Conservation (phyloP, 495 filamentous ascomycete genomes). For the Neurospora sublineolata region DNA sequence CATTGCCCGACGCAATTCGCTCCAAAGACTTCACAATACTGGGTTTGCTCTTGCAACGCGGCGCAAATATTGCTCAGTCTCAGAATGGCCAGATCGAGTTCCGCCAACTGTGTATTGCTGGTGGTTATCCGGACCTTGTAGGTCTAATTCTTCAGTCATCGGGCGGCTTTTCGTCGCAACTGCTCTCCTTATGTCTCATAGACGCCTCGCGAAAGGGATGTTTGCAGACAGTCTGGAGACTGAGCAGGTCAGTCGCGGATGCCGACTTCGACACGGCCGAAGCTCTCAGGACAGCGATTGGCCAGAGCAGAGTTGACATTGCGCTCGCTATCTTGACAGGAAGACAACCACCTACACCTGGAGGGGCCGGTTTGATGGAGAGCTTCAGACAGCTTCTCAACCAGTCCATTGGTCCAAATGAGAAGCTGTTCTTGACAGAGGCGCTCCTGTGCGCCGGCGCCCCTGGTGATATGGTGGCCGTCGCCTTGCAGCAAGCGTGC, state of each 20-base stretch:
- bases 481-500: slow-evolving; percentile 28
- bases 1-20: slow-evolving; percentile 31
- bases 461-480: slow-evolving; percentile 25
- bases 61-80: slow-evolving; percentile 26
- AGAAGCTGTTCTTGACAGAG: slow-evolving; percentile 32
- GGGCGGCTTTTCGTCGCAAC: slow-evolving; percentile 22
- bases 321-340: slow-evolving; percentile 34
- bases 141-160: slow-evolving; percentile 33
- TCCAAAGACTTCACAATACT: slow-evolving; percentile 24
- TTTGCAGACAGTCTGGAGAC: slow-evolving; percentile 29
- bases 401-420: slow-evolving; percentile 28
- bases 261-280: slow-evolving; percentile 32
- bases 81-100: slow-evolving; percentile 34
- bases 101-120: slow-evolving; percentile 28
- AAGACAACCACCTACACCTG: slow-evolving; percentile 23
- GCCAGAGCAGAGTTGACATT: slow-evolving; percentile 30
- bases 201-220: slow-evolving; percentile 33
- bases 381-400: slow-evolving; percentile 29
- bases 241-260: slow-evolving; percentile 34
- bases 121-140: slow-evolving; percentile 27
- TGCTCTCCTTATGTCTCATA: slow-evolving; percentile 32
- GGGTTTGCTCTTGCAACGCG: slow-evolving; percentile 29
- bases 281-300: slow-evolving; percentile 32
- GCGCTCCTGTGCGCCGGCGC: slow-evolving; percentile 36
- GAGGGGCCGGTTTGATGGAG: slow-evolving; percentile 25